Base-by-base conservation (phyloP, 2,329 filamentous ascomycete species). In the Pseudogymnoascus sp. region DNA sequence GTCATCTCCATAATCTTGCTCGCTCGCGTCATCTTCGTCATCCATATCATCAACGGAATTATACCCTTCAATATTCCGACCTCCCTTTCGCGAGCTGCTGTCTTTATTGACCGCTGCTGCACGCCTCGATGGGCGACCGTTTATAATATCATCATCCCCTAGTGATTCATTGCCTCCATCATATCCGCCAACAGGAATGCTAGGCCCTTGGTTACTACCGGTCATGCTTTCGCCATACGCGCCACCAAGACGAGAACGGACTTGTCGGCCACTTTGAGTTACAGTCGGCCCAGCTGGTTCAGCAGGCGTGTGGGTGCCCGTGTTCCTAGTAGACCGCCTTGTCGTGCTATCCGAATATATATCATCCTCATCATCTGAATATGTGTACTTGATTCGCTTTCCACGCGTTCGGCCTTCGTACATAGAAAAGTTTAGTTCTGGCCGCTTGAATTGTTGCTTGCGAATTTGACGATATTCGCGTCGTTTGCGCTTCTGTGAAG, bases 371-470 rank as follows among this genome's bases (percentile, higher is more conserved):
- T 95, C 91, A 61, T 97, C 92, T 0, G 92, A 95, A 72, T 90
- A 99, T 0, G 91, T 99, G 73, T 99, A 99, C 75, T 92, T 95
- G 77, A 96, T 89, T 65, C 93, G 89, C 79, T 99, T 97, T 63
- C 94, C 94, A 64, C 94, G 86, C 4, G 95, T 99, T 62, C 94
- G 90, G 60, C 94, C 94, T 77, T 99, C 94, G 74, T 99, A 99
- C 64, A 96, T 80, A 0, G 92, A 97, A 73, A 93, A 95, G 4
- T 38, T 42, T 28, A 33, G 59, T 21, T 60, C 59, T 5, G 59
- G 59, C 5, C 59, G 18, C 59, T 60, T 60, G 38, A 60, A 60
- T 42, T 60, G 59, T 25, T 60, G 90, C 72, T 93, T 93, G 66
- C 91, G 90, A 69, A 86, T 82, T 72, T 91, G 84, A 14, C 94